Conservation (phyloP, 306 rosid species). For the Boehmeria nivea region DNA sequence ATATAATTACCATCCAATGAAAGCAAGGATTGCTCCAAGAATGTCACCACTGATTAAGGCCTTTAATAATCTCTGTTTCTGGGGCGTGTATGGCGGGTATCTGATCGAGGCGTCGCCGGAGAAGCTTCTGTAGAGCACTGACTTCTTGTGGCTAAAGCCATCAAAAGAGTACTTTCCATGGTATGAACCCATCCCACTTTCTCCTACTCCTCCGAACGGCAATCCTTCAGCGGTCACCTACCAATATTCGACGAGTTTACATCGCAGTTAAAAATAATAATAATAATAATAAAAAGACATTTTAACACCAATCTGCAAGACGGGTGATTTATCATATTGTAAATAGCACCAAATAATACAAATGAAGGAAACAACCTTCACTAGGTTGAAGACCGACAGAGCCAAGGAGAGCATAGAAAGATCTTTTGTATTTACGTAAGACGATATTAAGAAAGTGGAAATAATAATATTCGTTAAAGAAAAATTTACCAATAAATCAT, state of each 20-base stretch:
- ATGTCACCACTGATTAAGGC: slow-evolving; percentile 47
- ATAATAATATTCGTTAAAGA: no score
- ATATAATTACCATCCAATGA: slow-evolving; percentile 32
- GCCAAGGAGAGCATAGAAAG: no score
- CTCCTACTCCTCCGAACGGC: slow-evolving; percentile 89
- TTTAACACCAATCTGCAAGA: no score
- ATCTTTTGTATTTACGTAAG: no score
- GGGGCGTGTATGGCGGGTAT: slow-evolving; percentile 68
- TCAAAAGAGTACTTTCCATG: slow-evolving; percentile 83
- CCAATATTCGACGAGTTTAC: not conserved
- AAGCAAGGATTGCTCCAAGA: slow-evolving; percentile 30
- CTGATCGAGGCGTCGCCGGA: slow-evolving; percentile 51
- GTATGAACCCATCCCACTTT: slow-evolving; percentile 84
- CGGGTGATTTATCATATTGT: no score
- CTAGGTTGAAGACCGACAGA: no score
- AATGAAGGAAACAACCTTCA: no score
- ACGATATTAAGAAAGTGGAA: no score
- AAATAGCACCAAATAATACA: no score
- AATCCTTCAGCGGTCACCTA: slow-evolving; percentile 59
- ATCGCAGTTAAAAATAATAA: not conserved
- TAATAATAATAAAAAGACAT: no score
- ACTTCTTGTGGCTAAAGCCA: slow-evolving; percentile 68
- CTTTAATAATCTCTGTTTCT: slow-evolving; percentile 52
- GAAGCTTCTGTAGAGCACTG: slow-evolving; percentile 68
- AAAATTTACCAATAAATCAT: no score